Percentiles rank a stretch among this genome's conserved stretches.
phyloP scores from a whole-genome alignment of 371 early-diverging fungal species.

The Gilbertella persicaria region DNA sequence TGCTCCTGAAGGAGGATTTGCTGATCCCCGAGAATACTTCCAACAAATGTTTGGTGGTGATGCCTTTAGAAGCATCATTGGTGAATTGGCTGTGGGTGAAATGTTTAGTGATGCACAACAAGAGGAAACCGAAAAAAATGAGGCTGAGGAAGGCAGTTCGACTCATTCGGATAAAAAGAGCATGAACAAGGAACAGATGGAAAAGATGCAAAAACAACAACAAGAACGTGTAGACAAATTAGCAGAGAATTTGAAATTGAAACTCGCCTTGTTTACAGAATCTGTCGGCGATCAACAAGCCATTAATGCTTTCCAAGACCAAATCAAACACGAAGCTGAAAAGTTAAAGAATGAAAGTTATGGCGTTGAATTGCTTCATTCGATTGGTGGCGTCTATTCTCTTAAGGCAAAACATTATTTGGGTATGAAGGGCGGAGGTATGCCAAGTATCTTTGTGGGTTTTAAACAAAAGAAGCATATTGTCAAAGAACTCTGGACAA shows the following conservation, averaged over 20 bases:
- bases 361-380: slow-evolving; percentile 90
- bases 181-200: slow-evolving; percentile 62
- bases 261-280: slow-evolving; percentile 80
- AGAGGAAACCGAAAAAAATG: slow-evolving; percentile 11
- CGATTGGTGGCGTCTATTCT: slow-evolving; percentile 88
- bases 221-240: slow-evolving; percentile 79
- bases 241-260: slow-evolving; percentile 71
- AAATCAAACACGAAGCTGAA: slow-evolving; percentile 80
- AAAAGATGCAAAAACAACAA: slow-evolving; percentile 47
- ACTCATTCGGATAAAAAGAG: slow-evolving; percentile 19
- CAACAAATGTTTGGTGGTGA: slow-evolving; percentile 95
- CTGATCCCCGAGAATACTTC: slow-evolving; percentile 92
- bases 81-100: slow-evolving; percentile 47
- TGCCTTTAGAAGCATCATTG: slow-evolving; percentile 70
- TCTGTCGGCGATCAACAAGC: slow-evolving; percentile 46
- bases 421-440: slow-evolving; percentile 58
- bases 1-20: slow-evolving; percentile 74
- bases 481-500: slow-evolving; percentile 86
- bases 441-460: slow-evolving; percentile 67
- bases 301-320: slow-evolving; percentile 65
- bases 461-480: slow-evolving; percentile 80
- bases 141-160: neutral
- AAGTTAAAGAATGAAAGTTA: slow-evolving; percentile 86
- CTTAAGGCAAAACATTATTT: slow-evolving; percentile 84
- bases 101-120: slow-evolving; percentile 44